A percentile compares a stretch with the other conserved stretches of the same genome.
Conservation (phyloP, 306 rosid species). For the Canavalia ensiformis region DNA sequence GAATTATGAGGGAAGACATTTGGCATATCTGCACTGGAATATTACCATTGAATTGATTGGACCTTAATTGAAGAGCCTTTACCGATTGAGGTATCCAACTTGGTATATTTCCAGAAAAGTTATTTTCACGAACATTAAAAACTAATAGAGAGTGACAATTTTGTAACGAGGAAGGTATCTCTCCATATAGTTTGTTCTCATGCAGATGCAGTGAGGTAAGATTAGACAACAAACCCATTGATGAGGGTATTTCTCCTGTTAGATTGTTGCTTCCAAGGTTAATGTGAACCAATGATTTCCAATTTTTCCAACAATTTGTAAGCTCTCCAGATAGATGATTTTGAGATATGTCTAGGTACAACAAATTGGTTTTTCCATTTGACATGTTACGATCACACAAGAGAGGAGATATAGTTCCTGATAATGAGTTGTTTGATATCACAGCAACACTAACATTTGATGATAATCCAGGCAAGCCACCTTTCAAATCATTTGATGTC, state of each 20-base stretch:
- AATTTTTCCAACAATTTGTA: no score
- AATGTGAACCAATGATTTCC: no score
- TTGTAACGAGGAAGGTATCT: background rate
- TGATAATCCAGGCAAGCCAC: no score
- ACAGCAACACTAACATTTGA: no score
- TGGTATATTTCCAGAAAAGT: background rate
- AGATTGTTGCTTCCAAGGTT: no score
- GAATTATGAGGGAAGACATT: background rate
- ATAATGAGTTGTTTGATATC: no score
- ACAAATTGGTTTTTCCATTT: slow-evolving; percentile 17
- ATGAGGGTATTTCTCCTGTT: no score
- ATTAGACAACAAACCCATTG: no score
- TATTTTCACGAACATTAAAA: background rate
- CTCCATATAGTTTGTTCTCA: background rate
- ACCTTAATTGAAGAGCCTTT: background rate
- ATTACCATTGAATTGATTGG: background rate
- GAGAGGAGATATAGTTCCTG: no score
- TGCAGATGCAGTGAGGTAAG: background rate
- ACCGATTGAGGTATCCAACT: background rate
- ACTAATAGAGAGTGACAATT: background rate
- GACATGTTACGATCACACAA: no score
- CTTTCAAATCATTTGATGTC: no score
- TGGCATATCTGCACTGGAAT: background rate
- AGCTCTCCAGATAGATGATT: no score
- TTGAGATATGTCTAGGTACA: background rate